Conservation (phyloP, 1,139 yeast genomes). For the Hanseniaspora gamundiae region DNA sequence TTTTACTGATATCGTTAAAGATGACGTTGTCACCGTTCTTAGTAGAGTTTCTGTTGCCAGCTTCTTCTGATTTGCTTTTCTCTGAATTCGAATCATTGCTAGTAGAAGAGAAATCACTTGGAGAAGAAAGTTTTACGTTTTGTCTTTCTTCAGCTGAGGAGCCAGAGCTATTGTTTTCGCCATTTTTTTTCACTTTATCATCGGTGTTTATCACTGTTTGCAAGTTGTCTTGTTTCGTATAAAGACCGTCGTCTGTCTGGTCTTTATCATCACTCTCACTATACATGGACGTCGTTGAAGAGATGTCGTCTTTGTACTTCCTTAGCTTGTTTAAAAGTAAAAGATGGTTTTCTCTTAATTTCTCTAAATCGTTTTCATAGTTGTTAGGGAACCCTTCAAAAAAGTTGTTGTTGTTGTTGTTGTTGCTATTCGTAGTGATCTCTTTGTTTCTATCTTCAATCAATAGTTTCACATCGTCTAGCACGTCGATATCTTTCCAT, state of each 20-base stretch:
- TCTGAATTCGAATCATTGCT: neutral
- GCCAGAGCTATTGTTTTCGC: too few relatives aligned
- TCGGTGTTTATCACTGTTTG: too few relatives aligned
- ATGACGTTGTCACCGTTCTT: neutral
- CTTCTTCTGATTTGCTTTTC: neutral
- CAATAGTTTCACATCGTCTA: slow-evolving; percentile 67
- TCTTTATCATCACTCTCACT: slow-evolving; percentile 11
- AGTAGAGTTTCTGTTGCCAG: neutral
- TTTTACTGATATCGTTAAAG: neutral
- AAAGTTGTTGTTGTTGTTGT: slow-evolving; percentile 31
- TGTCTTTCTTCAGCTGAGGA: slow-evolving; percentile 1
- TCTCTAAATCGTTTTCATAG: slow-evolving; percentile 44
- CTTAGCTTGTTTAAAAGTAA: slow-evolving; percentile 47
- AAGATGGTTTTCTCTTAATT: slow-evolving; percentile 49
- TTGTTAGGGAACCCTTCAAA: slow-evolving; percentile 38
- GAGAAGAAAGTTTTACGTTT: neutral
- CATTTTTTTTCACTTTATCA: too few relatives aligned
- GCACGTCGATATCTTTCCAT: slow-evolving; percentile 82
- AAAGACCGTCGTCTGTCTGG: slow-evolving; percentile 10
- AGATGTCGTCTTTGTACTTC: slow-evolving; percentile 9
- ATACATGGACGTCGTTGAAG: neutral
- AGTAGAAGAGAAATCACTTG: neutral
- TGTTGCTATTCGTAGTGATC: neutral
- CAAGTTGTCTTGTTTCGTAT: too few relatives aligned
- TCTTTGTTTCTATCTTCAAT: slow-evolving; percentile 41